Evolutionary conservation across 805 yeast genomes (phyloP), one percentile per base, ranked within the genome.

Genomic region (Jamesozyma piceae): DNA sequence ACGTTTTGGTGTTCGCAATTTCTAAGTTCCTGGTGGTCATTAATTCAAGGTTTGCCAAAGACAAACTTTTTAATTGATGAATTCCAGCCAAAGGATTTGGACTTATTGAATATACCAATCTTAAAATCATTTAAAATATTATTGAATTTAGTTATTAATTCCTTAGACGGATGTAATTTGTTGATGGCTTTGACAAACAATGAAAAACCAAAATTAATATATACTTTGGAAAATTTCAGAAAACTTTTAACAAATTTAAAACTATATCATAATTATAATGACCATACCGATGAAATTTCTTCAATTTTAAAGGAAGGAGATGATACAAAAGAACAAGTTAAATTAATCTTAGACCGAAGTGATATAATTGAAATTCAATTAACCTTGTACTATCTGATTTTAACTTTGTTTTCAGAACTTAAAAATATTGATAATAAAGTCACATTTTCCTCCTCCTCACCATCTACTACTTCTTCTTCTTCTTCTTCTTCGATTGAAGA

Each of bases 1-100:
- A 41, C 57, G 2, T 57, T 57, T 38, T 56, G 61, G 54, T 53
- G 54, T 31, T 58, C 52, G 30, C 60, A 58, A 42, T 58, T 57
- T 41, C 49, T 61, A 37, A 49, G 48, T 17, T 51, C 58, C 8
- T 60, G 63, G 63, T 57, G 61, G 58, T 46, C 51, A 6, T 44
- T 60, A 20, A 38, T 56, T 3, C 54, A 54, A 35, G 60, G 60
- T 14, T 38, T 51, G 30, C 62, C 62, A 22, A 55, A 55, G 44
- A 39, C 49, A 14, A 56, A 58, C 35, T 57, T 55, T 41, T 29
- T 52, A 11, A 43, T 47, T 9, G 58, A 52, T 20, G 60, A 58
- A 40, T 56, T 57, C 33, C 54, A 50, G 27, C 57, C 62, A 15
- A 51, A 54, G 18, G 41, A 47, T 31, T 28, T 56, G 11, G 33